phyloP scores from a whole-genome alignment of 192 early-diverging fungal genomes.

The Pilaira anomala region DNA sequence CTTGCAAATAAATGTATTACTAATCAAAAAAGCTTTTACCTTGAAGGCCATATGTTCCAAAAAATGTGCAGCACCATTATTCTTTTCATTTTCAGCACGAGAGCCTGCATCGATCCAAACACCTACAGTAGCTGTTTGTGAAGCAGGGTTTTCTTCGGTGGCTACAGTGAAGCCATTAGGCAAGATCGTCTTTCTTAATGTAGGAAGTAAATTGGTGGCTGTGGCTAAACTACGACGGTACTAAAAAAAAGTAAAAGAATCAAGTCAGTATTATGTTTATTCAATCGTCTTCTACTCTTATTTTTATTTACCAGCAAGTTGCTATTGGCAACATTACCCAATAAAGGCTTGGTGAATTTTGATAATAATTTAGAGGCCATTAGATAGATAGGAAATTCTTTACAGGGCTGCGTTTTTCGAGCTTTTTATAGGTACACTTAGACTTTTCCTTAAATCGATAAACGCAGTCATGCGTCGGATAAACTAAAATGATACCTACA shows the following conservation, averaged over 20 bases:
- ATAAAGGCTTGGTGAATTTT: constrained; percentile 6
- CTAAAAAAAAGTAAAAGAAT: constrained; percentile 22
- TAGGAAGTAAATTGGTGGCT: constrained; percentile 37
- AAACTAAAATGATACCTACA: too few species aligned
- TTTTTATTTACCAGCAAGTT: background rate
- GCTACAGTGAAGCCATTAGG: constrained; percentile 82
- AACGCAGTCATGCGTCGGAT: too few species aligned
- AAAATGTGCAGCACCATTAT: constrained; percentile 95
- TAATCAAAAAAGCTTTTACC: too few species aligned
- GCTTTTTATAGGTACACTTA: too few species aligned
- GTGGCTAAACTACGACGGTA: constrained; percentile 52
- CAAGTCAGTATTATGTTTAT: background rate
- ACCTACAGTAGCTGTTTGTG: constrained; percentile 86
- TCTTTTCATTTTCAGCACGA: constrained; percentile 70
- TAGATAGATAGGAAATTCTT: too few species aligned
- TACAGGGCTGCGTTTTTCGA: too few species aligned
- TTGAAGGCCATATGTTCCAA: constrained; percentile 99
- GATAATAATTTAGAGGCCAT: constrained; percentile 13
- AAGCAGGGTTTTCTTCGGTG: constrained; percentile 73
- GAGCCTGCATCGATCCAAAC: constrained; percentile 90
- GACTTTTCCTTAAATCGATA: too few species aligned
- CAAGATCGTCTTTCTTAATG: constrained; percentile 66
- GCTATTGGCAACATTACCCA: constrained; percentile 5
- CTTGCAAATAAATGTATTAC: too few species aligned
- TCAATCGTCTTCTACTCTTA: background rate